These are phyloP conservation scores for Venturiaceae sp. DNA, from an alignment of 2,329 filamentous ascomycete genomes.

Conservation along the genomic window DNA sequence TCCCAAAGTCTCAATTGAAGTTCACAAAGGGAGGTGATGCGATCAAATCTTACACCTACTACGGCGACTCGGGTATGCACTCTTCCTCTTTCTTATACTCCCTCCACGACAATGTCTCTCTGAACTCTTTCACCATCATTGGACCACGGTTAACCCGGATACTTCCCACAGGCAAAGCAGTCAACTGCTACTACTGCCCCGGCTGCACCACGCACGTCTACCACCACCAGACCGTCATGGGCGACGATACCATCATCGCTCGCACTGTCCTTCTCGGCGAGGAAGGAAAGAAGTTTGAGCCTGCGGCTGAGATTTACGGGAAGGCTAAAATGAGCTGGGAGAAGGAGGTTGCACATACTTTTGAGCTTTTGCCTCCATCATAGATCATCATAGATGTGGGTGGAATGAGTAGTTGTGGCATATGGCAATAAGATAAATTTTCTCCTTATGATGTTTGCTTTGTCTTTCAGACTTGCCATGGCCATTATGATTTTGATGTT, in stretches of 20 bases:
- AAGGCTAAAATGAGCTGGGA: slow-evolving; percentile 43
- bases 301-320: slow-evolving; percentile 44
- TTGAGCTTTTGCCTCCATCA: slow-evolving; percentile 11
- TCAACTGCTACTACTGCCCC: slow-evolving; percentile 49
- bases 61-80: slow-evolving; percentile 41
- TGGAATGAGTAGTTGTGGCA: background rate
- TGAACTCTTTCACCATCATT: background rate
- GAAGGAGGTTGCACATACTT: slow-evolving; percentile 39
- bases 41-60: slow-evolving; percentile 44
- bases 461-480: background rate
- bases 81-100: background rate
- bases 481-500: background rate
- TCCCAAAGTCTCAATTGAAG: slow-evolving; percentile 38
- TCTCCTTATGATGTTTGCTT: too few relatives aligned
- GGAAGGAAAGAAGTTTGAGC: slow-evolving; percentile 37
- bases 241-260: slow-evolving; percentile 41
- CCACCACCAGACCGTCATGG: slow-evolving; percentile 43
- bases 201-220: slow-evolving; percentile 40
- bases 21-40: slow-evolving; percentile 40
- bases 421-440: background rate
- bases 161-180: slow-evolving; percentile 34
- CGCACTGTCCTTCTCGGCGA: slow-evolving; percentile 37
- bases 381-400: background rate
- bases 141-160: slow-evolving; percentile 5
- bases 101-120: background rate